Evolutionary conservation across 179 eudicot species (phyloP).

Genomic region (Drosera spatulata): DNA sequence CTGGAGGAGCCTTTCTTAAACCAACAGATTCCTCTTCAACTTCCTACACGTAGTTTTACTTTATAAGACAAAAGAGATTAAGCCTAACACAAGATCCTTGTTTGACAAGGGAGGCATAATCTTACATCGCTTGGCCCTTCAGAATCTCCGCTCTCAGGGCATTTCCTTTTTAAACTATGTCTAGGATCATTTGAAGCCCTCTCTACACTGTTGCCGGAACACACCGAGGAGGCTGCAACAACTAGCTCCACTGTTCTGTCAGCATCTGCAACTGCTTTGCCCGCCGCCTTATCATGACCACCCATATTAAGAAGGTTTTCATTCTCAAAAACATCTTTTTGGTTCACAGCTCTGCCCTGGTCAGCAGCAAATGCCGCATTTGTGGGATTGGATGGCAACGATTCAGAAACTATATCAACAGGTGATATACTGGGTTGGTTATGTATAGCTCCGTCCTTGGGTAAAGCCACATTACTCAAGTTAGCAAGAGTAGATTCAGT

Average conservation of each 20-base stretch:
- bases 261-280: slow-evolving; percentile 17
- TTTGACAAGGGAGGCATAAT: neutral
- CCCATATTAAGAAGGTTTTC: slow-evolving; percentile 18
- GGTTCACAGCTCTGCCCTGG: slow-evolving; percentile 7
- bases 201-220: slow-evolving; percentile 73
- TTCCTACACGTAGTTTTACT: slow-evolving; percentile 42
- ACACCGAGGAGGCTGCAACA: slow-evolving; percentile 65
- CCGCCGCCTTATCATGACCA: slow-evolving; percentile 11
- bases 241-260: slow-evolving; percentile 41
- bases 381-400: slow-evolving; percentile 14
- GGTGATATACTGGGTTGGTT: slow-evolving; percentile 18
- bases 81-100: neutral
- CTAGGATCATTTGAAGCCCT: slow-evolving; percentile 50
- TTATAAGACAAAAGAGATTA: neutral
- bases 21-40: slow-evolving; percentile 69
- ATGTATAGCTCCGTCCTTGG: slow-evolving; percentile 19
- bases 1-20: slow-evolving; percentile 37
- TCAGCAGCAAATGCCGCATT: slow-evolving; percentile 20
- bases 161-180: slow-evolving; percentile 47
- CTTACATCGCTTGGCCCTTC: slow-evolving; percentile 79
- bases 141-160: slow-evolving; percentile 53
- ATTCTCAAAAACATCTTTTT: slow-evolving; percentile 17
- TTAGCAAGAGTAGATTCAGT: slow-evolving; percentile 17
- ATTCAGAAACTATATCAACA: slow-evolving; percentile 14
- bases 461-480: slow-evolving; percentile 9